Evolutionary conservation across 2,329 filamentous ascomycete species (phyloP).

Genomic region (Alternaria sp.): DNA sequence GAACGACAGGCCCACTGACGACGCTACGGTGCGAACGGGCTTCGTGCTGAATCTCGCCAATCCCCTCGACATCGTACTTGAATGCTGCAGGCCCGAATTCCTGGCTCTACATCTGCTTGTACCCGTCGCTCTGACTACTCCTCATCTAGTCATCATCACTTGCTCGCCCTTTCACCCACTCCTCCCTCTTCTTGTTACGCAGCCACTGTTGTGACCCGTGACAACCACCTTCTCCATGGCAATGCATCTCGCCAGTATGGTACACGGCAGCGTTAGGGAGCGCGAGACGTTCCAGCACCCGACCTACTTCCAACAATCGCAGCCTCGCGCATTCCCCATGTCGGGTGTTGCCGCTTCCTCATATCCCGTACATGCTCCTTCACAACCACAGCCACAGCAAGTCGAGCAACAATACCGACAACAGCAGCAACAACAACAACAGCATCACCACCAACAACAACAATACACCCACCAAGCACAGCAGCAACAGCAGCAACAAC

Average conservation of each 20-base stretch:
- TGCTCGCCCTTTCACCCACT: slow-evolving; percentile 22
- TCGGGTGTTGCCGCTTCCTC: slow-evolving; percentile 30
- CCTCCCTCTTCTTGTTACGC: slow-evolving; percentile 36
- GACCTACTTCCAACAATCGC: slow-evolving; percentile 49
- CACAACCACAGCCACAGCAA: slow-evolving; percentile 23
- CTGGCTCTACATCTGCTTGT: slow-evolving; percentile 45
- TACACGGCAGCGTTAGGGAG: slow-evolving; percentile 53
- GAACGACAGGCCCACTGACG: slow-evolving; percentile 40
- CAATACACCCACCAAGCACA: slow-evolving; percentile 29
- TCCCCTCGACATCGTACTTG: slow-evolving; percentile 45
- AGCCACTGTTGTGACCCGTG: slow-evolving; percentile 46
- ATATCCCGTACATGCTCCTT: slow-evolving; percentile 17
- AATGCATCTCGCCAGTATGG: slow-evolving; percentile 56
- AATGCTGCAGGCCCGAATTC: slow-evolving; percentile 49
- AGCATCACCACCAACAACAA: slow-evolving; percentile 52
- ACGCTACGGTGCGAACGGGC: slow-evolving; percentile 45
- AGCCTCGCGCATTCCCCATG: slow-evolving; percentile 38
- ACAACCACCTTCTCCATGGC: slow-evolving; percentile 41
- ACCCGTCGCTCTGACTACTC: slow-evolving; percentile 32
- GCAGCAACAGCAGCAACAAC: slow-evolving; percentile 39
- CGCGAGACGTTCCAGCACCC: slow-evolving; percentile 48
- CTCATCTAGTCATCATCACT: slow-evolving; percentile 34
- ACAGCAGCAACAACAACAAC: slow-evolving; percentile 57
- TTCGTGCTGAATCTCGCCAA: slow-evolving; percentile 49
- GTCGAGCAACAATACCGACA: slow-evolving; percentile 43